Evolutionary conservation across 2,329 filamentous ascomycete species (phyloP), one percentile per base, ranked within the genome.

Genomic region (Penicillium corylophilum): DNA sequence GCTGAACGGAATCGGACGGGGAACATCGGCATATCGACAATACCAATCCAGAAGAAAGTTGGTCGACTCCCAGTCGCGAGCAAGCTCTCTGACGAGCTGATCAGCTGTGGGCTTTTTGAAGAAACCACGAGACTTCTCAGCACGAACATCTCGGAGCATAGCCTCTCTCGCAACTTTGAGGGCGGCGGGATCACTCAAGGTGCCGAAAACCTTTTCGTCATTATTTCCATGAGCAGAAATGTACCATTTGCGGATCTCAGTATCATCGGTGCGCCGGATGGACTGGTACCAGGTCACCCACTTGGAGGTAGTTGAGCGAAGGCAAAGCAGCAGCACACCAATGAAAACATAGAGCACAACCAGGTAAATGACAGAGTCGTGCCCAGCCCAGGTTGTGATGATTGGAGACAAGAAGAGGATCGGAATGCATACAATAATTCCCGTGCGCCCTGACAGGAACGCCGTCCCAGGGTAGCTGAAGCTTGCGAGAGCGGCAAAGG

Each of bases 321-420:
- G 77, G 9, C 79, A 79, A 18, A 82, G 60, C 2, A 84, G 58
- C 1, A 85, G 72, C 5, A 78, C 59, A 8, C 71, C 61, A 4
- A 85, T 71, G 58, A 85, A 84, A 3, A 74, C 54, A 50, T 79
- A 83, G 1, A 83, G 68, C 1, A 84, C 70, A 2, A 75, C 71
- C 1, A 83, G 74, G 58, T 86, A 86, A 26, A 86, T 76, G 23
- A 75, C 69, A 0, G 82, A 71, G 57, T 85, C 82, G 55, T 82
- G 70, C 2, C 74, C 74, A 9, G 73, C 68, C 59, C 79, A 83
- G 0, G 77, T 75, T 0, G 82, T 82, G 9, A 84, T 64, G 18
- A 84, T 69, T 1, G 83, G 83, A 0, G 82, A 81, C 20, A 85
- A 67, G 48, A 82, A 75, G 5, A 85, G 72, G 1, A 82, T 73